Evolutionary conservation across 2,329 filamentous ascomycete species (phyloP).

Genomic region (Corinectria fuckeliana): DNA sequence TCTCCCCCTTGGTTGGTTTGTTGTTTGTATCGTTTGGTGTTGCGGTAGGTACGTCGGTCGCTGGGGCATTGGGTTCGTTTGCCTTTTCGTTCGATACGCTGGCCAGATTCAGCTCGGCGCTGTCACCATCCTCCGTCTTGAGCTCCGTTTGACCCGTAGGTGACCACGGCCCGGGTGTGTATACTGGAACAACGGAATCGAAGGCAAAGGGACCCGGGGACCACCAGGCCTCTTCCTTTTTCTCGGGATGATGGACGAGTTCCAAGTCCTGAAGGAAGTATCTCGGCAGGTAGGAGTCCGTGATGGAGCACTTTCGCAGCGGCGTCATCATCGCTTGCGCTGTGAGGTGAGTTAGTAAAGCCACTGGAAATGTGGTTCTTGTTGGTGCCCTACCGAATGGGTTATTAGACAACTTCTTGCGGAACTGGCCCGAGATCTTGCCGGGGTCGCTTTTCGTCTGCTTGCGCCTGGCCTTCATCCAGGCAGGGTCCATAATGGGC

Average conservation of each 20-base stretch:
- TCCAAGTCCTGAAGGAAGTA: slow-evolving; percentile 70
- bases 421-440: slow-evolving; percentile 53
- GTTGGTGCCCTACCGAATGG: slow-evolving; percentile 61
- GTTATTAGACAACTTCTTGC: slow-evolving; percentile 65
- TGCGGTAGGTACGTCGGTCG: background rate
- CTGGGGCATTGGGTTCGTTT: background rate
- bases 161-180: slow-evolving; percentile 7
- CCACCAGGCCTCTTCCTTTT: slow-evolving; percentile 58
- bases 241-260: slow-evolving; percentile 61
- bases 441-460: slow-evolving; percentile 48
- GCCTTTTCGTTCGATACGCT: background rate
- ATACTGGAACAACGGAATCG: slow-evolving; percentile 30
- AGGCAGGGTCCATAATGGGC: slow-evolving; percentile 59
- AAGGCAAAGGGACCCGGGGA: slow-evolving; percentile 55
- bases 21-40: background rate
- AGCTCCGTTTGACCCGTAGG: background rate
- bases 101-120: background rate
- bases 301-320: slow-evolving; percentile 61
- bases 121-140: background rate
- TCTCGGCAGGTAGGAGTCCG: slow-evolving; percentile 57
- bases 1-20: background rate
- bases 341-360: slow-evolving; percentile 38
- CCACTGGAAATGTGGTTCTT: background rate
- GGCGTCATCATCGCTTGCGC: slow-evolving; percentile 68
- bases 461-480: slow-evolving; percentile 52